Percentiles rank a stretch among this genome's conserved stretches.
Conservation (phyloP, 73 alveolate genomes). For the Breviolum minutum region DNA sequence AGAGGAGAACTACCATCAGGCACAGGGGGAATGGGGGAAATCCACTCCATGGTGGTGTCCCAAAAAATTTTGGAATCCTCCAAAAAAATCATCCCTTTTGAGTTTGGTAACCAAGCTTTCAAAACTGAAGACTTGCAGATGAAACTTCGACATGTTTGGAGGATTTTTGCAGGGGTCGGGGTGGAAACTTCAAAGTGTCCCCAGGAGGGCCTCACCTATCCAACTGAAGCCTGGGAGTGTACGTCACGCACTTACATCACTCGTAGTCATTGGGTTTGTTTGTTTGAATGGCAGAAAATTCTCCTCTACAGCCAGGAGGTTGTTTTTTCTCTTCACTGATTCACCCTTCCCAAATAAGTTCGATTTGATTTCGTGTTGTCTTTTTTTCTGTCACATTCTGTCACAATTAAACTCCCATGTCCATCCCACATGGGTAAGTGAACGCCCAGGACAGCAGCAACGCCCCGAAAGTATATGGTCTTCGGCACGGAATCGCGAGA, state of each 20-base stretch:
- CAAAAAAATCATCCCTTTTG: too few species aligned
- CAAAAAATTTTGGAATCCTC: neutral
- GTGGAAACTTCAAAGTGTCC: too few species aligned
- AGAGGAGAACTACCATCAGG: neutral
- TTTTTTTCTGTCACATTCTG: too few species aligned
- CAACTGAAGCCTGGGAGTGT: conserved; percentile 49
- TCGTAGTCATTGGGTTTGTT: too few species aligned
- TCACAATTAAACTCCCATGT: neutral
- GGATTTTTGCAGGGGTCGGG: too few species aligned
- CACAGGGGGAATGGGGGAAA: neutral
- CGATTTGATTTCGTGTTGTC: too few species aligned
- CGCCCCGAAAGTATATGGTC: conserved; percentile 37
- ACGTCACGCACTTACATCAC: neutral
- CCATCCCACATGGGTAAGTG: neutral
- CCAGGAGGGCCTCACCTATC: conserved; percentile 13
- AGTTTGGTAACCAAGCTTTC: neutral
- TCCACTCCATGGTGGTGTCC: neutral
- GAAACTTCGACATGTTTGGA: too few species aligned
- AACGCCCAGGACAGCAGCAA: conserved; percentile 71
- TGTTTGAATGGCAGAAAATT: neutral
- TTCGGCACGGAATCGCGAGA: conserved; percentile 85
- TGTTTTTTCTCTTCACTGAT: neutral
- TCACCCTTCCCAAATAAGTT: too few species aligned
- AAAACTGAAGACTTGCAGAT: too few species aligned
- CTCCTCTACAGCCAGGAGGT: neutral